A percentile compares a stretch with the other conserved stretches of the same genome.
Evolutionary conservation across 2,329 filamentous ascomycete species (phyloP).

Genomic region (Microcyclosporella mali): DNA sequence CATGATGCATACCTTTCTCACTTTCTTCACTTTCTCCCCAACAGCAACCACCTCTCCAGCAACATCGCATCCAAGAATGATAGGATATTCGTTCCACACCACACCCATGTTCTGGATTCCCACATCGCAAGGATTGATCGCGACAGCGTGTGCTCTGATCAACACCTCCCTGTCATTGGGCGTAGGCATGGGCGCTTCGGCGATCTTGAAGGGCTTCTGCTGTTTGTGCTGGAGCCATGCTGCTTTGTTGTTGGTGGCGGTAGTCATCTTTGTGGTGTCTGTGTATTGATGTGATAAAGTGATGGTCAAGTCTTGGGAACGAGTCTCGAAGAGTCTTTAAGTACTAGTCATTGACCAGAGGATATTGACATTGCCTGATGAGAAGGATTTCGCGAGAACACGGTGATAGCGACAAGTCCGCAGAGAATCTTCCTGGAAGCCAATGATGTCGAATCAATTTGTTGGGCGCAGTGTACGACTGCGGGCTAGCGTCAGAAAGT

Average conservation of each 20-base stretch:
- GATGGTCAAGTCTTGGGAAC: too few species aligned
- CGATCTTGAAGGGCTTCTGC: constrained; percentile 16
- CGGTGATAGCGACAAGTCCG: too few species aligned
- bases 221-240: constrained; percentile 18
- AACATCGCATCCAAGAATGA: constrained; percentile 26
- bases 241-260: constrained; percentile 16
- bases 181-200: constrained; percentile 16
- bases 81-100: constrained; percentile 22
- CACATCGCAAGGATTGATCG: constrained; percentile 37
- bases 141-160: constrained; percentile 33
- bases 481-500: not conserved
- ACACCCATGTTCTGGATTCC: constrained; percentile 27
- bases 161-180: constrained; percentile 29
- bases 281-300: too few species aligned
- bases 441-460: too few species aligned
- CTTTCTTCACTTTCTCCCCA: constrained; percentile 19
- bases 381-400: too few species aligned
- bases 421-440: too few species aligned
- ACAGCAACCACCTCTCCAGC: constrained; percentile 26
- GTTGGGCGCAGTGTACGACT: too few species aligned
- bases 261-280: not conserved
- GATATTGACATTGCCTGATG: too few species aligned
- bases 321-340: too few species aligned
- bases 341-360: too few species aligned
- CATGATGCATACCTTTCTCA: not conserved